Evolutionary conservation across 306 rosid genomes (phyloP).

Genomic region (Malus orientalis): DNA sequence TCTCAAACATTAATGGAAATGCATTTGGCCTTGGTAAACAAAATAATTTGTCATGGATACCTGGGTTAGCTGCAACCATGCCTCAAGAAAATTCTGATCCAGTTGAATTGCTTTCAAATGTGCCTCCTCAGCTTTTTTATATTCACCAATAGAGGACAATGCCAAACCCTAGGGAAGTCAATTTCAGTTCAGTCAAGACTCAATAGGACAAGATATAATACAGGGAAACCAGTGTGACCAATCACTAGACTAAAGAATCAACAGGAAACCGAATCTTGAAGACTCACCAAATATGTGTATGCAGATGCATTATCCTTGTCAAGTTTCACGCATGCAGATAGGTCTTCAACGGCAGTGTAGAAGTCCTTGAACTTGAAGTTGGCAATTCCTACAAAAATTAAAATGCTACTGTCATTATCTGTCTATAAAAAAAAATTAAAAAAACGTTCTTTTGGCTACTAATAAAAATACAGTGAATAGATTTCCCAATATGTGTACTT

Average conservation of each 20-base stretch:
- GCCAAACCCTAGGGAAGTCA: constrained; percentile 61
- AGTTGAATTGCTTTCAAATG: constrained; percentile 66
- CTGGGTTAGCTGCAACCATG: constrained; percentile 85
- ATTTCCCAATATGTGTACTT: neutral
- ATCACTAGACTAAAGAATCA: constrained; percentile 13
- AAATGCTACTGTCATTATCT: neutral
- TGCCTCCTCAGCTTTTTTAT: constrained; percentile 74
- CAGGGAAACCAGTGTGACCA: constrained; percentile 10
- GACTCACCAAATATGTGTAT: constrained; percentile 68
- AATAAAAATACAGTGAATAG: neutral
- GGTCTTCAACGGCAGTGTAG: constrained; percentile 64
- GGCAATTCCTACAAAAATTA: constrained; percentile 54
- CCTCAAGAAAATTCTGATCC: constrained; percentile 71
- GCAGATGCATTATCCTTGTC: constrained; percentile 75
- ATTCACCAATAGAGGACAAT: constrained; percentile 73
- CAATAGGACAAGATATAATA: neutral
- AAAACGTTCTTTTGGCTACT: neutral
- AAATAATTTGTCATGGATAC: constrained; percentile 26
- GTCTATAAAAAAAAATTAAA: neutral
- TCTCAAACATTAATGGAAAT: neutral
- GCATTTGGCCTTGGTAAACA: constrained; percentile 4
- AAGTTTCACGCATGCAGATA: constrained; percentile 61
- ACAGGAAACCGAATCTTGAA: constrained; percentile 7
- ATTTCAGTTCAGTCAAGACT: constrained; percentile 17
- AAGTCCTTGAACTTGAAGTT: constrained; percentile 80